Conservation (phyloP, 352 stramenopile species). For the Vaucheria bursata region DNA sequence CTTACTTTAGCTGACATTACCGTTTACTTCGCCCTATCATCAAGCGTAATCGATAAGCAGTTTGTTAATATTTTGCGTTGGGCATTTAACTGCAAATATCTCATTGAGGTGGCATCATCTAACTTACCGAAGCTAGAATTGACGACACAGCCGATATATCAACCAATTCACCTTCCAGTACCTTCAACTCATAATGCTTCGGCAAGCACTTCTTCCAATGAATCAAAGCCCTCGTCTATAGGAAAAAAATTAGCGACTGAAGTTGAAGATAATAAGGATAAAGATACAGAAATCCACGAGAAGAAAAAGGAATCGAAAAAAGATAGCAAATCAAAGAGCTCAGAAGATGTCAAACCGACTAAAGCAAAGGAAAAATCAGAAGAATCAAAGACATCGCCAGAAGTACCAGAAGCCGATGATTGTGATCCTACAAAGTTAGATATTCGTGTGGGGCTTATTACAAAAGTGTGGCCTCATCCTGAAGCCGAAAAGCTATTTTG, state of each 20-base stretch:
- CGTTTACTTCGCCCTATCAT: conserved; percentile 25
- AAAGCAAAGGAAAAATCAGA: neutral
- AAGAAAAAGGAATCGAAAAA: neutral
- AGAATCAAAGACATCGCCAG: neutral
- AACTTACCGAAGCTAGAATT: neutral
- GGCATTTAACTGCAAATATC: conserved; percentile 12
- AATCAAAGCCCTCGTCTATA: neutral
- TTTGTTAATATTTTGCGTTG: neutral
- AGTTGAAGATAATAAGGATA: conserved; percentile 13
- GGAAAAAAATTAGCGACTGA: neutral
- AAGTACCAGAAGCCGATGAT: too few species aligned
- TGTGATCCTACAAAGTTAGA: conserved; percentile 42
- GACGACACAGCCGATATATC: neutral
- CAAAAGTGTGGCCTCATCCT: conserved; percentile 60
- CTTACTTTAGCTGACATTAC: conserved; percentile 30
- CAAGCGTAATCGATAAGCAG: neutral
- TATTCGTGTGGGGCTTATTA: conserved; percentile 43
- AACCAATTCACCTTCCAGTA: neutral
- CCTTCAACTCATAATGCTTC: neutral
- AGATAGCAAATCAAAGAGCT: neutral
- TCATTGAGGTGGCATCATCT: conserved; percentile 3
- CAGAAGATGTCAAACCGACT: neutral
- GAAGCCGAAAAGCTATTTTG: conserved; percentile 89
- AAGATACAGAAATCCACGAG: conserved; percentile 3
- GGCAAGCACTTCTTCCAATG: neutral